phyloP scores from a whole-genome alignment of 2,329 filamentous ascomycete genomes.

The Cordyceps tenuipes region DNA sequence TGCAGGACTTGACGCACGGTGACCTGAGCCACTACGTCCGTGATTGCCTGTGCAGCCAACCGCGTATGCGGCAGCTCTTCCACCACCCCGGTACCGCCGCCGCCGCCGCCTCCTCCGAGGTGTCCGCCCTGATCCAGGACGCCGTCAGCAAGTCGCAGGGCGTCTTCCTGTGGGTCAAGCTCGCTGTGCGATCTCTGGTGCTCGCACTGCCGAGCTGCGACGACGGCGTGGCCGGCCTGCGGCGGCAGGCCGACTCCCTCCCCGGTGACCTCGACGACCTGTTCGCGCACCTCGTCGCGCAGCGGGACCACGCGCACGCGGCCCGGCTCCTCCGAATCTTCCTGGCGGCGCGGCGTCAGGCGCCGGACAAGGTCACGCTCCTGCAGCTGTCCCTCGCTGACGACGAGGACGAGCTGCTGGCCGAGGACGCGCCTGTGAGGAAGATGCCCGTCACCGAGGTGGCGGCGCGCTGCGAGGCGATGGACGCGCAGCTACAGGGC shows the following conservation, averaged over 20 bases:
- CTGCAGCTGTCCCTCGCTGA: background rate
- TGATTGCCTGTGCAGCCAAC: background rate
- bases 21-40: slow-evolving; percentile 1
- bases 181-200: slow-evolving; percentile 15
- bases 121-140: background rate
- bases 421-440: background rate
- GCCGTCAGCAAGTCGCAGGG: slow-evolving; percentile 12
- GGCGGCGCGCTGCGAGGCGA: background rate
- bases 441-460: background rate
- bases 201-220: background rate
- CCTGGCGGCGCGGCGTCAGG: background rate
- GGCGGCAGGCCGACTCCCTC: background rate
- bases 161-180: slow-evolving; percentile 18
- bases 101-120: background rate
- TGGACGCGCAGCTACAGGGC: background rate
- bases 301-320: background rate
- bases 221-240: background rate
- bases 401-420: background rate
- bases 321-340: slow-evolving; percentile 2
- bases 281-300: slow-evolving; percentile 9
- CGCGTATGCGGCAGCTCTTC: background rate
- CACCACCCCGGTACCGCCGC: background rate
- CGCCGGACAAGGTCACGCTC: background rate
- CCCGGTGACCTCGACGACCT: slow-evolving; percentile 9
- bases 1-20: slow-evolving; percentile 1